Conservation (phyloP, 257 asterid genomes). For the Ophiorrhiza pumila region DNA sequence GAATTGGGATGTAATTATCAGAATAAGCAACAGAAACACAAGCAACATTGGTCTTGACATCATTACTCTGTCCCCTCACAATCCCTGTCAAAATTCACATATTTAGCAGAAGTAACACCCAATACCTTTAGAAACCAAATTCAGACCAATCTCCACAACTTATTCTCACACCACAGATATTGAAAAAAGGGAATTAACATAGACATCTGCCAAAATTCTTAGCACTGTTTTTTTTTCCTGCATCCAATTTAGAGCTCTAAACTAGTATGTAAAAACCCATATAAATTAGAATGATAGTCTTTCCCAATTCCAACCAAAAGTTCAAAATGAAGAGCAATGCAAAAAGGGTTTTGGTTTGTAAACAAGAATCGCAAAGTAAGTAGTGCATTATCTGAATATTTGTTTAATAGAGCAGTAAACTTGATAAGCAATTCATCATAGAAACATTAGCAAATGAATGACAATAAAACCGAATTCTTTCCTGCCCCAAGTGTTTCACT, state of each 20-base stretch:
- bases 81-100: constrained; percentile 34
- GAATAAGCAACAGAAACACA: constrained; percentile 58
- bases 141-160: background rate
- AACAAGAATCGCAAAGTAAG: background rate
- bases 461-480: background rate
- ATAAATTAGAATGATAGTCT: background rate
- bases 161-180: background rate
- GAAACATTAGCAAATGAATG: background rate
- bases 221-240: background rate
- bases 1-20: constrained; percentile 76
- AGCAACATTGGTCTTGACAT: constrained; percentile 82
- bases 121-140: background rate
- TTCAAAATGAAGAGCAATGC: background rate
- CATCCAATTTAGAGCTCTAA: background rate
- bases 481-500: background rate
- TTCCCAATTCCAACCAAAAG: background rate
- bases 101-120: background rate
- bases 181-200: background rate
- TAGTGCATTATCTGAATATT: background rate
- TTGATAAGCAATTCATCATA: background rate
- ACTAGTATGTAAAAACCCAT: background rate
- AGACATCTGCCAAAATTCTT: background rate
- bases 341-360: background rate
- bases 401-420: background rate
- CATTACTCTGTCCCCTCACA: constrained; percentile 34